phyloP scores from a whole-genome alignment of 2,329 filamentous ascomycete species.

The Hymenoscyphus fraxineus region DNA sequence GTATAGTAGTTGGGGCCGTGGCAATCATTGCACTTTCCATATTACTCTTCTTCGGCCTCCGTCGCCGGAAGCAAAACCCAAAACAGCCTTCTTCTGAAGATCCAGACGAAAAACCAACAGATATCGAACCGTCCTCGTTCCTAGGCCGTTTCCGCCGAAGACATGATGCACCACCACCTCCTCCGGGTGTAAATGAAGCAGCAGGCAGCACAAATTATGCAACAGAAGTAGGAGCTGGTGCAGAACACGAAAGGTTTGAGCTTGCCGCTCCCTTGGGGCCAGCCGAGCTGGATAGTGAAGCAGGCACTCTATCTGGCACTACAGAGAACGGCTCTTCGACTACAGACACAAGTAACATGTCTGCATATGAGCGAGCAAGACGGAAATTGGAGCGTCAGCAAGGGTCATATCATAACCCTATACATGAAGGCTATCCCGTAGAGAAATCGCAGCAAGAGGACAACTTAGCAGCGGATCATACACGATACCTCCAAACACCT shows the following conservation, averaged over 20 bases:
- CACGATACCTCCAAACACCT: constrained; percentile 31
- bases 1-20: constrained; percentile 24
- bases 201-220: constrained; percentile 50
- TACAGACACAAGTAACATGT: constrained; percentile 38
- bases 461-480: constrained; percentile 32
- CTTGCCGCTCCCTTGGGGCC: constrained; percentile 26
- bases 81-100: constrained; percentile 24
- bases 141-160: constrained; percentile 41
- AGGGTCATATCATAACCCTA: constrained; percentile 39
- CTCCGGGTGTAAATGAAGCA: constrained; percentile 47
- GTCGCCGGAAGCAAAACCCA: constrained; percentile 15
- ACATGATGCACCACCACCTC: constrained; percentile 32
- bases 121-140: constrained; percentile 44
- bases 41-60: constrained; percentile 19
- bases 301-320: constrained; percentile 23
- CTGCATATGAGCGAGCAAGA: constrained; percentile 49
- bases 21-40: constrained; percentile 15
- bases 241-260: constrained; percentile 27
- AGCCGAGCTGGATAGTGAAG: constrained; percentile 30
- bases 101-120: constrained; percentile 15
- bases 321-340: constrained; percentile 23
- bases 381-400: constrained; percentile 50
- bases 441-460: constrained; percentile 30
- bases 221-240: constrained; percentile 28
- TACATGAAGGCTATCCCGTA: constrained; percentile 33